phyloP scores from a whole-genome alignment of 2,329 filamentous ascomycete species.

The Aspergillus fumigatiaffinis region DNA sequence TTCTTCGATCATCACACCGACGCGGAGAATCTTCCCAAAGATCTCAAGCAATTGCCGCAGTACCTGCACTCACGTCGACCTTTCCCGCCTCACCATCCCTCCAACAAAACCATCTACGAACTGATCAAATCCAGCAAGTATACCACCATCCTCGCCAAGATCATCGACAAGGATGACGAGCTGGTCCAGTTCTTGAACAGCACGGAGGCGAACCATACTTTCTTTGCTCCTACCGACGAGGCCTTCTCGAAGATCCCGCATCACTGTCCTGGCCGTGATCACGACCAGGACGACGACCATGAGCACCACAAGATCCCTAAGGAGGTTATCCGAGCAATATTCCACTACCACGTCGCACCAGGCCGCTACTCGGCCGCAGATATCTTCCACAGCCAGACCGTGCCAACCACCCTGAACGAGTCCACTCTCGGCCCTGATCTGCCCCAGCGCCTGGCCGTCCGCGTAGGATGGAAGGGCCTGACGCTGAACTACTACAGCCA shows the following conservation, averaged over 20 bases:
- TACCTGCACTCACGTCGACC: not conserved
- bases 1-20: constrained; percentile 6
- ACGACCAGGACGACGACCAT: not conserved
- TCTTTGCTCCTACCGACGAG: constrained; percentile 74
- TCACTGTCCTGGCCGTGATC: constrained; percentile 33
- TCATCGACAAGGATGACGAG: constrained; percentile 69
- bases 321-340: constrained; percentile 63
- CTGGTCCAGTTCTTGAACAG: constrained; percentile 70
- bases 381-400: constrained; percentile 67
- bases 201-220: constrained; percentile 69
- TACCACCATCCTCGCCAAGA: constrained; percentile 70
- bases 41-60: constrained; percentile 3
- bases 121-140: constrained; percentile 71
- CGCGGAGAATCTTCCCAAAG: constrained; percentile 6
- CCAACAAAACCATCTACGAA: constrained; percentile 72
- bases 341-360: constrained; percentile 71
- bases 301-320: constrained; percentile 56
- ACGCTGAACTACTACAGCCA: constrained; percentile 74
- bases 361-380: constrained; percentile 63
- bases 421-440: constrained; percentile 56
- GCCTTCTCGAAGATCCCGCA: constrained; percentile 65
- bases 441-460: constrained; percentile 68
- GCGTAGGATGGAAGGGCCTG: constrained; percentile 60
- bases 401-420: constrained; percentile 64
- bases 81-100: constrained; percentile 32